These are phyloP conservation scores for Rhynchospora tenuis DNA, from an alignment of 176 grass and related monocot species.

Conservation along the genomic window DNA sequence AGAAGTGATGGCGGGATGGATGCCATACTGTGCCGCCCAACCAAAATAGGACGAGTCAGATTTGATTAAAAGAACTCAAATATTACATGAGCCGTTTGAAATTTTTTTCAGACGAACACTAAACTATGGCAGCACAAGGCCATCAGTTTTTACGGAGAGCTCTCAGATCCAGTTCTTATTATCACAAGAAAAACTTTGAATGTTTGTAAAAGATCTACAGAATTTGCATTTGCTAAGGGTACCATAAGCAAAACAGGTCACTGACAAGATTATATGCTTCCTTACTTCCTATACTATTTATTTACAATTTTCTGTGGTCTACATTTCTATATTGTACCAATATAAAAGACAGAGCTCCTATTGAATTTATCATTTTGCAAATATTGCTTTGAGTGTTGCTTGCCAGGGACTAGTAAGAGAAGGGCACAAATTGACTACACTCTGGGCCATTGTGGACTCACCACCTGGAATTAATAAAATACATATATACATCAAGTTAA, in stretches of 20 bases:
- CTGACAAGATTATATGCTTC: not conserved
- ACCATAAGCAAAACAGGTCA: not conserved
- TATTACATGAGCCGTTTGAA: too few species aligned
- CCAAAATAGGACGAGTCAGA: too few species aligned
- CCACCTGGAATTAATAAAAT: conserved; percentile 48
- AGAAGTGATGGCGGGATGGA: too few species aligned
- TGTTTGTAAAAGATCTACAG: not conserved
- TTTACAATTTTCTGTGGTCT: not conserved
- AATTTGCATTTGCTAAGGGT: not conserved
- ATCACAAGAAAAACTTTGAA: not conserved
- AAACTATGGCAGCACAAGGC: not conserved
- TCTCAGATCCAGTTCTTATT: not conserved
- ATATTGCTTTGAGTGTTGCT: not conserved
- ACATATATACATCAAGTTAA: not conserved
- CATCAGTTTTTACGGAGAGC: not conserved
- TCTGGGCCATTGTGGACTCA: conserved; percentile 96
- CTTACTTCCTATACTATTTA: conserved; percentile 7
- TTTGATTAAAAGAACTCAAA: too few species aligned
- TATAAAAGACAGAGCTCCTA: not conserved
- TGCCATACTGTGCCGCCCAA: too few species aligned
- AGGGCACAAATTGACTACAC: conserved; percentile 34
- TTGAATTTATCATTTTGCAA: not conserved
- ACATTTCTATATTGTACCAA: not conserved
- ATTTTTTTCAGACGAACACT: not conserved
- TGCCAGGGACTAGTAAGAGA: not conserved